Evolutionary conservation across 2,329 filamentous ascomycete species (phyloP).

Genomic region (Botrytis sinoallii): DNA sequence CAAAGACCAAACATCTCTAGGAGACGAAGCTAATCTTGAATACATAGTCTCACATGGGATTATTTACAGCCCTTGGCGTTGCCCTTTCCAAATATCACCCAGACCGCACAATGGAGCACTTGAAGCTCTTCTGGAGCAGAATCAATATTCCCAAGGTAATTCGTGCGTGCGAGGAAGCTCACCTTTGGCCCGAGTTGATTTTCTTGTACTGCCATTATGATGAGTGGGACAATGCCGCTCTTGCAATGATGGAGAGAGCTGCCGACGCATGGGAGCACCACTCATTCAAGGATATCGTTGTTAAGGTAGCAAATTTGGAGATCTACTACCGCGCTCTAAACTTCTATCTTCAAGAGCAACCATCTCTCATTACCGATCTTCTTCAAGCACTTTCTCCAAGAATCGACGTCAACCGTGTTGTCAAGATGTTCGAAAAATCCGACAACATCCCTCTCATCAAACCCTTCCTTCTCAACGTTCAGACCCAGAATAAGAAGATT

Average conservation of each 20-base stretch:
- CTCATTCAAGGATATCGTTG: conserved; percentile 97
- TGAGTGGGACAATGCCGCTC: conserved; percentile 93
- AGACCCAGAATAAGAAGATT: conserved; percentile 94
- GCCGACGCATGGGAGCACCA: conserved; percentile 99
- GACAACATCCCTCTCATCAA: conserved; percentile 98
- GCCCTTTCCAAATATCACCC: conserved; percentile 93
- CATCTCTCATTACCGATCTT: conserved; percentile 90
- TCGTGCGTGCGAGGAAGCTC: conserved; percentile 85
- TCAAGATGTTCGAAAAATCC: conserved; percentile 97
- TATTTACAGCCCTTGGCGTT: conserved; percentile 93
- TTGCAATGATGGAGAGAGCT: conserved; percentile 96
- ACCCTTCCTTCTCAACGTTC: conserved; percentile 95
- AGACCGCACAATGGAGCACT: conserved; percentile 94
- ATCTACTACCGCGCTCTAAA: conserved; percentile 98
- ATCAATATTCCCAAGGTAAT: conserved; percentile 99
- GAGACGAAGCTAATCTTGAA: too few relatives aligned
- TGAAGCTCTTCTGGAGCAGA: conserved; percentile 96
- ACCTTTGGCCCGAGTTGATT: conserved; percentile 94
- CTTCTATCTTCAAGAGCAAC: conserved; percentile 97
- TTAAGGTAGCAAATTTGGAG: conserved; percentile 97
- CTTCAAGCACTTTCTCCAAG: conserved; percentile 87
- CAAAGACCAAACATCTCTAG: too few relatives aligned
- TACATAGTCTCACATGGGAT: conserved; percentile 69
- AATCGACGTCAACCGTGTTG: conserved; percentile 98
- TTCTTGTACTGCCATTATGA: conserved; percentile 99